Conservation (phyloP, 2,329 filamentous ascomycete genomes). For the Penicillium sclerotigenum region DNA sequence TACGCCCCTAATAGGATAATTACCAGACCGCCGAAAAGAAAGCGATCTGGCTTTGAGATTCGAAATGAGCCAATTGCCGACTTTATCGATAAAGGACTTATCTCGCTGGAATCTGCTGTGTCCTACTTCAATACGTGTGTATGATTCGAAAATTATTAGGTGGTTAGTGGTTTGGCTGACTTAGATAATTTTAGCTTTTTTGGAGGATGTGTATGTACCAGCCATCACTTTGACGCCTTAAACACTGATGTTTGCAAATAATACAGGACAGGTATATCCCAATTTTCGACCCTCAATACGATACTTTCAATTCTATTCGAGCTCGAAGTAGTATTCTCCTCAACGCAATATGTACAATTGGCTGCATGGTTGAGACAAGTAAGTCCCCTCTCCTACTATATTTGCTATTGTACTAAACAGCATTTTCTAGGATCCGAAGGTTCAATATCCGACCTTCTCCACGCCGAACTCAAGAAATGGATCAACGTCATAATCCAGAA, state of each 20-base stretch:
- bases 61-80: slow-evolving; percentile 33
- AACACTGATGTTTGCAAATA: not conserved
- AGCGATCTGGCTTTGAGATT: slow-evolving; percentile 35
- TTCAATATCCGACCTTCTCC: slow-evolving; percentile 43
- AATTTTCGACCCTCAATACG: slow-evolving; percentile 46
- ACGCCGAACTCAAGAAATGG: slow-evolving; percentile 44
- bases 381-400: not conserved
- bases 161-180: not conserved
- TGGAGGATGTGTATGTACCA: slow-evolving; percentile 33
- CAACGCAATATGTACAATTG: slow-evolving; percentile 52
- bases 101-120: slow-evolving; percentile 33
- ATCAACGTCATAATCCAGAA: slow-evolving; percentile 48
- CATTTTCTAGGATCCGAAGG: slow-evolving; percentile 24
- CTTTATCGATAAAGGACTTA: slow-evolving; percentile 36
- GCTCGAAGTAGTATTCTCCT: slow-evolving; percentile 51
- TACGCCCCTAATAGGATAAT: not conserved
- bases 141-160: not conserved
- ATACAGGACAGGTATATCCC: slow-evolving; percentile 49
- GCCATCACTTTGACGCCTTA: not conserved
- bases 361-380: slow-evolving; percentile 45
- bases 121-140: slow-evolving; percentile 35
- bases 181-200: slow-evolving; percentile 31
- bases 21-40: slow-evolving; percentile 23
- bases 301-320: slow-evolving; percentile 48
- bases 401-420: not conserved